Conservation (phyloP, 305 asterid genomes). For the Petunia hybrid region DNA sequence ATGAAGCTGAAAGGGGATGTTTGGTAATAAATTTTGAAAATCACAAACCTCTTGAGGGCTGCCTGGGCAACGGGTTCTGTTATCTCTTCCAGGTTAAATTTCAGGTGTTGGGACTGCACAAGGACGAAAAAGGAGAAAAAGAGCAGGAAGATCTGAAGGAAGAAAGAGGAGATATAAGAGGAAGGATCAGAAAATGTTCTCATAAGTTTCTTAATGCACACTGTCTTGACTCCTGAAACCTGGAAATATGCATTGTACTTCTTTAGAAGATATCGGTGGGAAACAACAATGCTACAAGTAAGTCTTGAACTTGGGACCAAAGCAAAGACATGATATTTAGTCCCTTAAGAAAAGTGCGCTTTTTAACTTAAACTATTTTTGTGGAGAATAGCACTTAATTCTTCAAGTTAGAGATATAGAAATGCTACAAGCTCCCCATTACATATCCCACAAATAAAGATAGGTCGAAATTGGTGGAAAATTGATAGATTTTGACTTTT, state of each 20-base stretch:
- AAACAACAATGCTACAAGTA: neutral
- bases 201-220: conserved; percentile 5
- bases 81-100: conserved; percentile 15
- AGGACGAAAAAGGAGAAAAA: neutral
- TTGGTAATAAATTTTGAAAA: conserved; percentile 20
- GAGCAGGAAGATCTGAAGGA: conserved; percentile 24
- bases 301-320: conserved; percentile 24
- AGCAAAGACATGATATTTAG: conserved; percentile 10
- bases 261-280: conserved; percentile 6
- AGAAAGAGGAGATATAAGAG: conserved; percentile 6
- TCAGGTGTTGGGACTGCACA: neutral
- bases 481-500: too few species aligned
- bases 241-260: neutral
- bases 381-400: neutral
- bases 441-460: neutral
- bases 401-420: neutral
- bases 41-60: neutral
- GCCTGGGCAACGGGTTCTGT: neutral
- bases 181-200: conserved; percentile 3
- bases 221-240: conserved; percentile 9
- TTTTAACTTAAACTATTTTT: neutral
- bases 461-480: too few species aligned
- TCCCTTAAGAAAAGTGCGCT: neutral
- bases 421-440: neutral
- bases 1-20: conserved; percentile 23